phyloP scores from a whole-genome alignment of 805 yeast genomes.

The Saturnispora quitensis region DNA sequence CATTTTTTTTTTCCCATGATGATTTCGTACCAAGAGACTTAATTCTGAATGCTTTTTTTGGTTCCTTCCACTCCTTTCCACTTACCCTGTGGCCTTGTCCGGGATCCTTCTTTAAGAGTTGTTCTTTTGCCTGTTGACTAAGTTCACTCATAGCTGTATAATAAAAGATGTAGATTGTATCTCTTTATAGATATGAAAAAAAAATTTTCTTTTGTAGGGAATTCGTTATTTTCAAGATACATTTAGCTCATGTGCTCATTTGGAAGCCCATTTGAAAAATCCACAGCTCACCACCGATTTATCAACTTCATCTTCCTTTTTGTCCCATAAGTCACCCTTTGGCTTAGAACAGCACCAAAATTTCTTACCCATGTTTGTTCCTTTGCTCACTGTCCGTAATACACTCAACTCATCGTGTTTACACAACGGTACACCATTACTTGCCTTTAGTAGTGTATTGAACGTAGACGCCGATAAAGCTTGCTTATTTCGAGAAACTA shows the following conservation, averaged over 20 bases:
- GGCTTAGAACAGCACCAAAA: slow-evolving; percentile 46
- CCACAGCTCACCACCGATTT: slow-evolving; percentile 32
- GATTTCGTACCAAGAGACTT: slow-evolving; percentile 50
- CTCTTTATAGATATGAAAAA: neutral
- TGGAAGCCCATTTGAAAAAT: slow-evolving; percentile 43
- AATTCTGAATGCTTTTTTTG: slow-evolving; percentile 59
- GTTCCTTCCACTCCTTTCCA: slow-evolving; percentile 59
- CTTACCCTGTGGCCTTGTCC: slow-evolving; percentile 25
- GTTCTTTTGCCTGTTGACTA: neutral
- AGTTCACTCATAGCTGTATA: slow-evolving; percentile 2
- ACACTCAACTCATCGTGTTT: slow-evolving; percentile 39
- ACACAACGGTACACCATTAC: slow-evolving; percentile 32
- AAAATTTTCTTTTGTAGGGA: neutral
- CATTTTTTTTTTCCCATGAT: slow-evolving; percentile 59
- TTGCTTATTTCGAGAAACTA: neutral
- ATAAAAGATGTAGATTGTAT: neutral
- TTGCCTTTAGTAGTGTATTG: slow-evolving; percentile 14
- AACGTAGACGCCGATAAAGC: slow-evolving; percentile 15
- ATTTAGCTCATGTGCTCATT: slow-evolving; percentile 6
- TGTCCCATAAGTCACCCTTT: slow-evolving; percentile 20
- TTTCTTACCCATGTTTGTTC: slow-evolving; percentile 37
- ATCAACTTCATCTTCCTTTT: neutral
- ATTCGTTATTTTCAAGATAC: neutral
- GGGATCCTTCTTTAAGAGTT: slow-evolving; percentile 12
- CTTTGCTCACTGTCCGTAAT: slow-evolving; percentile 36